Evolutionary conservation across 768 basidiomycete genomes (phyloP), one percentile per base, ranked within the genome.

Genomic region (Panellus pusillus): DNA sequence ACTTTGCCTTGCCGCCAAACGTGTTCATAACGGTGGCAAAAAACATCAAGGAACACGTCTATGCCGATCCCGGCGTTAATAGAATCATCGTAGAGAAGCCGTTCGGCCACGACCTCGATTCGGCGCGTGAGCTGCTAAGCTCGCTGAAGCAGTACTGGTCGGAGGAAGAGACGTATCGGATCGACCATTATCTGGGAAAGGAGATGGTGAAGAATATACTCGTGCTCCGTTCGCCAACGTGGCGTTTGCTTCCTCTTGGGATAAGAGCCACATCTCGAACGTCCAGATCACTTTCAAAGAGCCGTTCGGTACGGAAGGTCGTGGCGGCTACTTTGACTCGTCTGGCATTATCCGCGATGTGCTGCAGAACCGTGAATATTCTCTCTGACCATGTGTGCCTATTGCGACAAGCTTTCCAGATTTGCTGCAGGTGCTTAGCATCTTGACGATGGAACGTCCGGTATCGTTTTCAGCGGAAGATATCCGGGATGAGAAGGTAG

Each of bases 121-220:
- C 90, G 15, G 91, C 89, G 53, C 81, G 89, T 43, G 79, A 82
- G 54, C 86, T 99, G 55, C 80, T 98, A 54, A 67, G 71, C 19
- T 78, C 86, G 17, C 78, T 99, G 70, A 95, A 92, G 74, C 68
- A 84, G 61, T 84, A 90, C 56, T 99, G 94, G 94, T 77, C 79
- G 5, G 96, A 99, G 72, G 92, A 98, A 18, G 97, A 99, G 76
- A 99, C 95, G 12, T 99, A 89, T 83, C 90, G 96, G 47, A 98
- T 99, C 68, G 96, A 98, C 73, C 96, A 99, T 70, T 99, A 99
- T 71, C 87, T 98, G 54, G 96, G 96, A 52, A 99, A 99, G 77
- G 96, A 99, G 82, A 98, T 99, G 96, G 92, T 98, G 66, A 99
- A 99, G 81, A 99, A 98, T 71, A 70, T 99, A 52, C 89, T 98